Percentiles rank a stretch among this genome's conserved stretches.
phyloP scores from a whole-genome alignment of 345 rosid genomes.

The Rhizophora apiculata region DNA sequence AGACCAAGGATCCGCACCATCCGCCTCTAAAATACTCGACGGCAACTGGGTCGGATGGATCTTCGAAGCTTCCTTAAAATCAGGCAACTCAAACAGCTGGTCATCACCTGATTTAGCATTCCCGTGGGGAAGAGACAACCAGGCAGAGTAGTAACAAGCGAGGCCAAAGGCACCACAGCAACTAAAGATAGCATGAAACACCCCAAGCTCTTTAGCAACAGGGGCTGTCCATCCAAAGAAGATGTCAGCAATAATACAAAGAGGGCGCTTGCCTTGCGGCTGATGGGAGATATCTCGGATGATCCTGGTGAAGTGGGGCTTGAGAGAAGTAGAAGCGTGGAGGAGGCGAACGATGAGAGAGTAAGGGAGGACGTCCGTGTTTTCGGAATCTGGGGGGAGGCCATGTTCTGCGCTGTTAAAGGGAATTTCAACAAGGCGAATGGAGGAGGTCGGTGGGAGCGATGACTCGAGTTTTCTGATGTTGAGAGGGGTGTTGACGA shows the following conservation, averaged over 20 bases:
- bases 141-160: conserved; percentile 58
- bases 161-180: conserved; percentile 48
- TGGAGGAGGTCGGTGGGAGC: conserved; percentile 49
- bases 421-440: conserved; percentile 55
- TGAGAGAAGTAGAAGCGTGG: conserved; percentile 53
- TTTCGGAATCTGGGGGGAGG: conserved; percentile 66
- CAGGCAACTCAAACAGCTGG: conserved; percentile 41
- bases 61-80: conserved; percentile 50
- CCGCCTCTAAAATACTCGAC: conserved; percentile 36
- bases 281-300: conserved; percentile 19
- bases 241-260: conserved; percentile 49
- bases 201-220: conserved; percentile 50
- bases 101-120: conserved; percentile 29
- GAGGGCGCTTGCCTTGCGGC: conserved; percentile 20
- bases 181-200: conserved; percentile 47
- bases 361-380: conserved; percentile 67
- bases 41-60: conserved; percentile 50
- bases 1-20: conserved; percentile 51
- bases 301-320: conserved; percentile 38
- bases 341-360: conserved; percentile 46
- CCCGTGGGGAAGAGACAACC: conserved; percentile 45
- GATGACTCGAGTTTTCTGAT: conserved; percentile 42
- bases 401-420: conserved; percentile 59
- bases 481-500: conserved; percentile 64
- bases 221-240: conserved; percentile 63